Evolutionary conservation across 805 yeast genomes (phyloP).

Genomic region (Candida cerambycidarum): DNA sequence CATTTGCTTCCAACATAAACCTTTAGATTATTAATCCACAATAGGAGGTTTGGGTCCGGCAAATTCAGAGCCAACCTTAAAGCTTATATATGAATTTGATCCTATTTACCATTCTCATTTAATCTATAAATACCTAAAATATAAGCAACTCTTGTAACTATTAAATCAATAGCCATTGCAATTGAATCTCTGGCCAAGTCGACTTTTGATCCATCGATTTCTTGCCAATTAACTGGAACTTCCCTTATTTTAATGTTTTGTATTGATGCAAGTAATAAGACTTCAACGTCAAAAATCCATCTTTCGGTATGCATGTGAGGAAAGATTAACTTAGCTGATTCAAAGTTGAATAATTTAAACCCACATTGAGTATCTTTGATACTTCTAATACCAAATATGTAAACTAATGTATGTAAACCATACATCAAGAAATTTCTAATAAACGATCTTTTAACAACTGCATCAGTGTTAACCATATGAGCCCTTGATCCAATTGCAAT

Average conservation of each 20-base stretch:
- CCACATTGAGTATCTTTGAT: constrained; percentile 97
- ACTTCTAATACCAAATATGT: constrained; percentile 80
- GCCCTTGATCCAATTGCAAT: constrained; percentile 92
- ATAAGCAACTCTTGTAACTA: constrained; percentile 88
- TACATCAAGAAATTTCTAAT: constrained; percentile 91
- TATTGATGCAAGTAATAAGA: constrained; percentile 74
- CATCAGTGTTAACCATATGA: constrained; percentile 93
- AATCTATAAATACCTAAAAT: constrained; percentile 72
- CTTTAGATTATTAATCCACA: no score
- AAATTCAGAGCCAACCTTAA: no score
- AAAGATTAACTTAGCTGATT: constrained; percentile 64
- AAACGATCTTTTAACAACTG: constrained; percentile 91
- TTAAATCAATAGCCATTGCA: constrained; percentile 90
- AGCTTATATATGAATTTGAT: not conserved
- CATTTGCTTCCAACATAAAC: no score
- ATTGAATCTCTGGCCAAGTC: constrained; percentile 88
- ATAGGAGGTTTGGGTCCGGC: no score
- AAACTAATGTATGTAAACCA: constrained; percentile 83
- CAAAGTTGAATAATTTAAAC: constrained; percentile 82
- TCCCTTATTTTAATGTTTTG: constrained; percentile 69
- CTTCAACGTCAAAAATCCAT: constrained; percentile 97
- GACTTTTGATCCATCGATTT: constrained; percentile 92
- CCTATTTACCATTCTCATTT: constrained; percentile 17
- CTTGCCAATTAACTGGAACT: constrained; percentile 93
- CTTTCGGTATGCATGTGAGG: constrained; percentile 95